phyloP scores from a whole-genome alignment of 2,329 filamentous ascomycete species.

The Clonostachys chloroleuca region DNA sequence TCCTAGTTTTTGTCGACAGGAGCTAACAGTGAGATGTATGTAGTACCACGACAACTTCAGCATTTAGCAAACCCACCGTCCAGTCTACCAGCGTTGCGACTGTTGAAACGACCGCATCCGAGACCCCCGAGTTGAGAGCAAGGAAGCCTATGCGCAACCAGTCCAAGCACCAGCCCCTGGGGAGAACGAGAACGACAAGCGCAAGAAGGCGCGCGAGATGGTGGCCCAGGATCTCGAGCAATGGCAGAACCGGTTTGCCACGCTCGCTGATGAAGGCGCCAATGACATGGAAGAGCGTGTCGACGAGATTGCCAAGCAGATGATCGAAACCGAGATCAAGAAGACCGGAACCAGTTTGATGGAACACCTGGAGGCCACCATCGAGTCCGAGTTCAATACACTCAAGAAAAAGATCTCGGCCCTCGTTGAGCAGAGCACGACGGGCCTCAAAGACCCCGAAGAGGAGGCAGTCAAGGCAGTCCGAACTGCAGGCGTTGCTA shows the following conservation, averaged over 20 bases:
- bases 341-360: slow-evolving; percentile 64
- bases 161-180: slow-evolving; percentile 39
- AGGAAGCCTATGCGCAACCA: slow-evolving; percentile 13
- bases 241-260: slow-evolving; percentile 87
- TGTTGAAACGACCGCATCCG: background rate
- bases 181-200: slow-evolving; percentile 46
- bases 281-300: slow-evolving; percentile 67
- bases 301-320: slow-evolving; percentile 48
- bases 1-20: no score
- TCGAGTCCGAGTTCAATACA: slow-evolving; percentile 56
- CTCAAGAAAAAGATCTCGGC: slow-evolving; percentile 64
- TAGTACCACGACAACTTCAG: slow-evolving; percentile 14
- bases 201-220: slow-evolving; percentile 56
- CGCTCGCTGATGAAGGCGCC: slow-evolving; percentile 77
- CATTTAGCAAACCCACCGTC: slow-evolving; percentile 25
- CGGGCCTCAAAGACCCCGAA: slow-evolving; percentile 32
- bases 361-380: slow-evolving; percentile 61
- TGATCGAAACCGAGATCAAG: slow-evolving; percentile 61
- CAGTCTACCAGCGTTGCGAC: slow-evolving; percentile 14
- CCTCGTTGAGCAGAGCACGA: slow-evolving; percentile 51
- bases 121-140: background rate
- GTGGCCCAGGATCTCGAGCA: slow-evolving; percentile 74
- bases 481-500: slow-evolving; percentile 62
- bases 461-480: slow-evolving; percentile 46
- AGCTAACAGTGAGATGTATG: no score